Evolutionary conservation across 768 basidiomycete species (phyloP).

Genomic region (Hericium erinaceus): DNA sequence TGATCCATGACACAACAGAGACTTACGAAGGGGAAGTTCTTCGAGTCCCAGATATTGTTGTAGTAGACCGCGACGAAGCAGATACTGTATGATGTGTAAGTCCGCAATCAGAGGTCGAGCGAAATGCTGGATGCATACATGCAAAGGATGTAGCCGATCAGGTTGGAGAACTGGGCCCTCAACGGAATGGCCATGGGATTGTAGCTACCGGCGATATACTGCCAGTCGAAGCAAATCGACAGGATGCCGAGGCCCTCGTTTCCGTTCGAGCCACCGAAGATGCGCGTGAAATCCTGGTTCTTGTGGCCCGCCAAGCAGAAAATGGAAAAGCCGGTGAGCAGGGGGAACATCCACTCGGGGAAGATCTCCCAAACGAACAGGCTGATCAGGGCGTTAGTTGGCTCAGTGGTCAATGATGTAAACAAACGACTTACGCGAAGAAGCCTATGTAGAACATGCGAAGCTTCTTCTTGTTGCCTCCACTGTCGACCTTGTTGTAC

Average conservation of each 20-base stretch:
- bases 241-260: constrained; percentile 20
- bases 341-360: constrained; percentile 12
- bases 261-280: constrained; percentile 17
- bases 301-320: constrained; percentile 21
- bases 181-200: constrained; percentile 49
- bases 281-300: constrained; percentile 14
- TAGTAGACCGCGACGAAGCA: constrained; percentile 20
- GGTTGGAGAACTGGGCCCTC: constrained; percentile 36
- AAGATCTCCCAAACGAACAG: constrained; percentile 23
- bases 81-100: constrained; percentile 8
- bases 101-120: neutral
- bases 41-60: constrained; percentile 18
- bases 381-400: constrained; percentile 6
- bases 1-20: neutral
- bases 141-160: constrained; percentile 42
- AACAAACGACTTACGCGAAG: constrained; percentile 18
- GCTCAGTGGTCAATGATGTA: neutral
- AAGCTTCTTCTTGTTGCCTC: constrained; percentile 29
- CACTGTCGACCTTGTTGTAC: constrained; percentile 30
- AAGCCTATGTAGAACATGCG: constrained; percentile 42
- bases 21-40: constrained; percentile 9
- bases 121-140: constrained; percentile 25
- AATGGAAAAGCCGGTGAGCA: constrained; percentile 20
- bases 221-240: constrained; percentile 19
- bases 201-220: constrained; percentile 19